Evolutionary conservation across 2,329 filamentous ascomycete species (phyloP).

Genomic region (Cercospora nicotianae): DNA sequence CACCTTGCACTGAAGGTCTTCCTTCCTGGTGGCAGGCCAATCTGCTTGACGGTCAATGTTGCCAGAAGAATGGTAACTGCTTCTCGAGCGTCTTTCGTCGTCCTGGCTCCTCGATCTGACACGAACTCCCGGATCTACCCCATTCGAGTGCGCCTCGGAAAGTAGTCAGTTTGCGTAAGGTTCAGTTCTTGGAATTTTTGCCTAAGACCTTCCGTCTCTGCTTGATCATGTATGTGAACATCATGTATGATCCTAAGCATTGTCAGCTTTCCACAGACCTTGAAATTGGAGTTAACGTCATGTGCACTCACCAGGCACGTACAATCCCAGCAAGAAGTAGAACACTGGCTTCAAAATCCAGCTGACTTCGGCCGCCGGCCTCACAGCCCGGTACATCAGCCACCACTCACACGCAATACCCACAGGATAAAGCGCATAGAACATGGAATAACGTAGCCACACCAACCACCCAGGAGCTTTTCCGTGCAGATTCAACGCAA

Average conservation of each 20-base stretch:
- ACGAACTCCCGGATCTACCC: not conserved
- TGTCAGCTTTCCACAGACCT: not conserved
- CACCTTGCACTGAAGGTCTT: not conserved
- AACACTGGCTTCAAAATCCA: conserved; percentile 6
- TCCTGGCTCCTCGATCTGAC: not conserved
- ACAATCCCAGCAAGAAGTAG: conserved; percentile 14
- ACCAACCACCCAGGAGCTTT: conserved; percentile 10
- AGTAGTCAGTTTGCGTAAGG: not conserved
- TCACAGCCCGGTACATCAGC: conserved; percentile 13
- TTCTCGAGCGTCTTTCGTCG: not conserved
- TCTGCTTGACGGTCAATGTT: not conserved
- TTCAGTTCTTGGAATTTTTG: not conserved
- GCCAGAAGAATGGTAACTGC: not conserved
- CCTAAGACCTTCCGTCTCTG: conserved; percentile 13
- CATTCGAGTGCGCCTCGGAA: not conserved
- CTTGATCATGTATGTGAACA: conserved; percentile 19
- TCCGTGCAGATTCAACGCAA: conserved; percentile 12
- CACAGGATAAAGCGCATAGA: conserved; percentile 12
- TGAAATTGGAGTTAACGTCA: not conserved
- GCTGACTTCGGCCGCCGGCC: conserved; percentile 5
- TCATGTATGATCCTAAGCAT: conserved; percentile 5
- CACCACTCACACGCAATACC: conserved; percentile 18
- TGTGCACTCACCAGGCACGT: conserved; percentile 11
- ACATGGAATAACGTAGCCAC: conserved; percentile 15
- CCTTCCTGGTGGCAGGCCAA: not conserved